Percentiles rank a stretch among this genome's conserved stretches.
Evolutionary conservation across 2,329 filamentous ascomycete species (phyloP).

Genomic region (Calonectria hongkongensis): DNA sequence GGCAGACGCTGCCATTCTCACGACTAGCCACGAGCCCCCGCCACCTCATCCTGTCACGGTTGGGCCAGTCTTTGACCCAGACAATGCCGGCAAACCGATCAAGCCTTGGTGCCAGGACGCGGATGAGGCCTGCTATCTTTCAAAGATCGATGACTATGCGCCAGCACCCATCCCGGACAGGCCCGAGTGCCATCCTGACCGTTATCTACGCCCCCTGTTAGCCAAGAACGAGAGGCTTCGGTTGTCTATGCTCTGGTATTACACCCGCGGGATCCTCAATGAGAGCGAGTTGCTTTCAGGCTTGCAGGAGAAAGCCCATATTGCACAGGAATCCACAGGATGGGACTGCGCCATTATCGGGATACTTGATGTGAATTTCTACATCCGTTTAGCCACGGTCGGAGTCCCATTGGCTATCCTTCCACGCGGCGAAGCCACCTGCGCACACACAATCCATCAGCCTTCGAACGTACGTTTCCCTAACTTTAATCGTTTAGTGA

Average conservation of each 20-base stretch:
- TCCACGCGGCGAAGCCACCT: slow-evolving; percentile 66
- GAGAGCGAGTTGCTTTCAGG: slow-evolving; percentile 63
- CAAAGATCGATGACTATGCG: slow-evolving; percentile 33
- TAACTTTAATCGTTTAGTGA: background rate
- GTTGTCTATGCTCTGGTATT: slow-evolving; percentile 65
- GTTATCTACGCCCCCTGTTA: slow-evolving; percentile 52
- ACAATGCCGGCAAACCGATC: slow-evolving; percentile 39
- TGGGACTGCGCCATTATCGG: slow-evolving; percentile 69
- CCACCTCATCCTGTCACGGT: slow-evolving; percentile 42
- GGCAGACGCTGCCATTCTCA: slow-evolving; percentile 53
- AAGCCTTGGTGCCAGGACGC: slow-evolving; percentile 40
- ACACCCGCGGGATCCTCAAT: slow-evolving; percentile 62
- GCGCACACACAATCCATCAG: slow-evolving; percentile 65
- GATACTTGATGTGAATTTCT: slow-evolving; percentile 64
- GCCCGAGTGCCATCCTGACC: slow-evolving; percentile 24
- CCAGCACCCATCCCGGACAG: slow-evolving; percentile 42
- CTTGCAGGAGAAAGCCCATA: slow-evolving; percentile 64
- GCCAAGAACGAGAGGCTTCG: slow-evolving; percentile 56
- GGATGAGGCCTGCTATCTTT: slow-evolving; percentile 34
- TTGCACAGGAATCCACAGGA: slow-evolving; percentile 63
- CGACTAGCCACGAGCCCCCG: slow-evolving; percentile 39
- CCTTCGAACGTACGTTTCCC: slow-evolving; percentile 52
- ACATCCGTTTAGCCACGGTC: slow-evolving; percentile 64
- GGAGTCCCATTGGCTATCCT: slow-evolving; percentile 64
- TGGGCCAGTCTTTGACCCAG: slow-evolving; percentile 49